phyloP scores from a whole-genome alignment of 2,329 filamentous ascomycete genomes.

The Hirsutella rhossiliensis region DNA sequence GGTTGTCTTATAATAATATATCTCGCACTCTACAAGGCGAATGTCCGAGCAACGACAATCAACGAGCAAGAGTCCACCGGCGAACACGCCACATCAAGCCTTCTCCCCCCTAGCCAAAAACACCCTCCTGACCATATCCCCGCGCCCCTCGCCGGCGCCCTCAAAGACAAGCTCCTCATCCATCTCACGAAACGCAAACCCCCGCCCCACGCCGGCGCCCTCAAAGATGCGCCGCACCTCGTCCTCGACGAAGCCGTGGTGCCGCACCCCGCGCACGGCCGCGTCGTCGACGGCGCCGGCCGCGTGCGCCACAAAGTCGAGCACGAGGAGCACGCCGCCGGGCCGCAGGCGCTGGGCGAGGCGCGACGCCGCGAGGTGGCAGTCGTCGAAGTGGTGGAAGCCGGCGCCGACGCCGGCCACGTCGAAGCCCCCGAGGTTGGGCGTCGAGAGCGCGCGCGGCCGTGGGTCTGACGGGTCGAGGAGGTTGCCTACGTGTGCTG shows the following conservation, averaged over 20 bases:
- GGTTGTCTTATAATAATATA: too few species aligned
- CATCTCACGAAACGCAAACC: constrained; percentile 46
- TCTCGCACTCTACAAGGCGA: too few species aligned
- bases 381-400: constrained; percentile 58
- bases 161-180: constrained; percentile 35
- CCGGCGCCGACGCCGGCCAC: constrained; percentile 49
- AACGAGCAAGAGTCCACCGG: too few species aligned
- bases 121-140: constrained; percentile 28
- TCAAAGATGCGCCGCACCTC: constrained; percentile 49
- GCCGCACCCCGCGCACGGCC: constrained; percentile 40
- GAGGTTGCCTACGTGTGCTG: constrained; percentile 46
- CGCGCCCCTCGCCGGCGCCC: constrained; percentile 14
- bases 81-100: background rate
- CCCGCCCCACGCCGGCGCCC: constrained; percentile 43
- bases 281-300: constrained; percentile 14
- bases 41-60: too few species aligned
- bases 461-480: constrained; percentile 30
- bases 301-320: constrained; percentile 52
- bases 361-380: constrained; percentile 42
- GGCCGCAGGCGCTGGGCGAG: constrained; percentile 50
- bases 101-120: constrained; percentile 15
- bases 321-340: constrained; percentile 54
- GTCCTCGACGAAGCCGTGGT: constrained; percentile 52
- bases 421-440: constrained; percentile 59
- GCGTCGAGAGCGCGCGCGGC: constrained; percentile 42